A percentile compares a stretch with the other conserved stretches of the same genome.
These are phyloP conservation scores for Dictyostelium capitatum DNA, from an alignment of 78 protist genomes.

Conservation along the genomic window DNA sequence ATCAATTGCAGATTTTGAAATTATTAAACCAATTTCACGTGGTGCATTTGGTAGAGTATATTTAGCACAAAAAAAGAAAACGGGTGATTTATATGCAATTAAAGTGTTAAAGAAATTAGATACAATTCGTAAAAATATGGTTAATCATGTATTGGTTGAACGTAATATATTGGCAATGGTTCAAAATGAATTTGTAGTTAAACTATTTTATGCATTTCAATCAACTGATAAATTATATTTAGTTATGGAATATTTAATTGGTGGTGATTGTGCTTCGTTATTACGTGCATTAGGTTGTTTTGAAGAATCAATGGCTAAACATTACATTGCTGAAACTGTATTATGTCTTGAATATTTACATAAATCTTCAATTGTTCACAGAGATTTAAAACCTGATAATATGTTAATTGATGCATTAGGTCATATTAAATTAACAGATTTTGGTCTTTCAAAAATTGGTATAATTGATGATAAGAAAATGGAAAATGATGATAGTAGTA, in stretches of 20 bases:
- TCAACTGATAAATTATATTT: constrained; percentile 83
- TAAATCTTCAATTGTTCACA: constrained; percentile 27
- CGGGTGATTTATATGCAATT: constrained; percentile 92
- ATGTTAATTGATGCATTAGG: constrained; percentile 90
- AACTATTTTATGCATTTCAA: constrained; percentile 90
- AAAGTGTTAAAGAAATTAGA: constrained; percentile 90
- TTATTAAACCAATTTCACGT: constrained; percentile 88
- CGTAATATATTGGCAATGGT: constrained; percentile 75
- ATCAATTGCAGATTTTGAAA: constrained; percentile 84
- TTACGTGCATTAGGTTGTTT: constrained; percentile 75
- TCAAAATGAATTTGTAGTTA: constrained; percentile 85
- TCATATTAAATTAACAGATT: constrained; percentile 96
- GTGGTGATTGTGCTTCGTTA: constrained; percentile 86
- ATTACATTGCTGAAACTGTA: constrained; percentile 91
- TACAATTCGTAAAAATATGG: constrained; percentile 90
- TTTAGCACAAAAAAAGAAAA: constrained; percentile 88
- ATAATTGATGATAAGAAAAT: constrained; percentile 36
- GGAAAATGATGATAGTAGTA: background rate
- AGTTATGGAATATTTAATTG: constrained; percentile 90
- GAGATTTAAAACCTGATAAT: constrained; percentile 87
- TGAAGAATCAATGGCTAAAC: constrained; percentile 79
- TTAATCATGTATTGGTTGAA: constrained; percentile 85
- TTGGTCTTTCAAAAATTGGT: constrained; percentile 94
- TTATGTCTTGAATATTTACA: constrained; percentile 95
- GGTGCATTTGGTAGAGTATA: constrained; percentile 93